Evolutionary conservation across 352 stramenopile genomes (phyloP).

Genomic region (Globisporangium nagaii): DNA sequence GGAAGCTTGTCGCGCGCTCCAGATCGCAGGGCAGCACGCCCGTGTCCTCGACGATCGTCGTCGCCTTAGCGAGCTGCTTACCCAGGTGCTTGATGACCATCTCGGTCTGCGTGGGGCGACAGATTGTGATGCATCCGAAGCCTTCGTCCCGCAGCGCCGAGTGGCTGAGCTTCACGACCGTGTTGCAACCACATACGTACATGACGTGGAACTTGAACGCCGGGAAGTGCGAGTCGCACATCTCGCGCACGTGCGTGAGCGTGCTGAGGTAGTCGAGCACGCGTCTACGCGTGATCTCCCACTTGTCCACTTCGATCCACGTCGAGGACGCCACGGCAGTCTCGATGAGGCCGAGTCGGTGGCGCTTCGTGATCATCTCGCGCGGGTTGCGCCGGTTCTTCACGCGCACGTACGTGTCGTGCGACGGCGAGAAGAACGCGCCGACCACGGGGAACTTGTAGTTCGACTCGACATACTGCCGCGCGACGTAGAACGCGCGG

Average conservation of each 20-base stretch:
- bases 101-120: slow-evolving; percentile 55
- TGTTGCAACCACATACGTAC: slow-evolving; percentile 77
- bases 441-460: slow-evolving; percentile 76
- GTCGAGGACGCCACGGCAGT: slow-evolving; percentile 57
- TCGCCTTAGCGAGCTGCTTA: slow-evolving; percentile 46
- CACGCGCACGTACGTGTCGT: slow-evolving; percentile 67
- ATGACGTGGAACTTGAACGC: slow-evolving; percentile 63
- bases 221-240: slow-evolving; percentile 65
- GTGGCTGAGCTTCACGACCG: slow-evolving; percentile 74
- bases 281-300: slow-evolving; percentile 68
- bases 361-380: slow-evolving; percentile 73
- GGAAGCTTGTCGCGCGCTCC: slow-evolving; percentile 60
- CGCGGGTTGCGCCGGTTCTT: slow-evolving; percentile 67
- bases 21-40: slow-evolving; percentile 62
- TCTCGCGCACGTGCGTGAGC: slow-evolving; percentile 63
- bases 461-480: slow-evolving; percentile 73
- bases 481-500: slow-evolving; percentile 67
- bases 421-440: slow-evolving; percentile 70
- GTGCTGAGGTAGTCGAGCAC: slow-evolving; percentile 77
- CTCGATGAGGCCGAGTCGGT: slow-evolving; percentile 60
- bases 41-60: slow-evolving; percentile 67
- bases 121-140: slow-evolving; percentile 67
- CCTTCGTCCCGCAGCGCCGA: slow-evolving; percentile 56
- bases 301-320: slow-evolving; percentile 84
- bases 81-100: slow-evolving; percentile 73